phyloP scores from a whole-genome alignment of 176 grass and related monocot genomes.

The Oryza meridionalis region DNA sequence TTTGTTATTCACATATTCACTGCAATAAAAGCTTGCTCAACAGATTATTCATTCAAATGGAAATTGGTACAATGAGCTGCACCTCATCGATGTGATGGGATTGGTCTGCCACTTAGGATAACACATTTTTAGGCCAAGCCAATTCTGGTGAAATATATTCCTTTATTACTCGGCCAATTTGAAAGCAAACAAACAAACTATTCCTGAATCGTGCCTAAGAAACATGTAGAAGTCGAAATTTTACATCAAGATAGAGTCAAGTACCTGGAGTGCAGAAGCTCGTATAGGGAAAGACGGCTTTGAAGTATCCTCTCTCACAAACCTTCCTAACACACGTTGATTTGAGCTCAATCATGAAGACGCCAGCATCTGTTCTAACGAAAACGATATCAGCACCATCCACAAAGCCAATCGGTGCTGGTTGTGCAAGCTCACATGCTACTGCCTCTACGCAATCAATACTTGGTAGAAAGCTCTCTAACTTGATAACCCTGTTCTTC shows the following conservation, averaged over 20 bases:
- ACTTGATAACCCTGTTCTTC: neutral
- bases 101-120: too few species aligned
- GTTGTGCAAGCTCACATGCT: too few species aligned
- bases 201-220: neutral
- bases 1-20: too few species aligned
- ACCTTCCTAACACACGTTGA: neutral
- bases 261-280: conserved; percentile 27
- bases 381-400: conserved; percentile 9
- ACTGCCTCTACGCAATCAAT: too few species aligned
- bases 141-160: too few species aligned
- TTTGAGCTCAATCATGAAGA: conserved; percentile 20
- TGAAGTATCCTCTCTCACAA: neutral
- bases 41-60: too few species aligned
- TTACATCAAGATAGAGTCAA: too few species aligned
- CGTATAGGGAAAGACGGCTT: neutral
- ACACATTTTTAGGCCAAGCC: too few species aligned
- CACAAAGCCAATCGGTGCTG: neutral
- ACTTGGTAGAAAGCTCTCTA: neutral
- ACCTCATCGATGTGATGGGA: too few species aligned
- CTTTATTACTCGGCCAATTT: too few species aligned
- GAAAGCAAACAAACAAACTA: neutral
- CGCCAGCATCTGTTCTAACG: neutral
- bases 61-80: too few species aligned
- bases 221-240: neutral
- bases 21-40: too few species aligned